Percentiles rank a stretch among this genome's conserved stretches.
Evolutionary conservation across 768 basidiomycete genomes (phyloP).

Genomic region (Tylopilus sp.): DNA sequence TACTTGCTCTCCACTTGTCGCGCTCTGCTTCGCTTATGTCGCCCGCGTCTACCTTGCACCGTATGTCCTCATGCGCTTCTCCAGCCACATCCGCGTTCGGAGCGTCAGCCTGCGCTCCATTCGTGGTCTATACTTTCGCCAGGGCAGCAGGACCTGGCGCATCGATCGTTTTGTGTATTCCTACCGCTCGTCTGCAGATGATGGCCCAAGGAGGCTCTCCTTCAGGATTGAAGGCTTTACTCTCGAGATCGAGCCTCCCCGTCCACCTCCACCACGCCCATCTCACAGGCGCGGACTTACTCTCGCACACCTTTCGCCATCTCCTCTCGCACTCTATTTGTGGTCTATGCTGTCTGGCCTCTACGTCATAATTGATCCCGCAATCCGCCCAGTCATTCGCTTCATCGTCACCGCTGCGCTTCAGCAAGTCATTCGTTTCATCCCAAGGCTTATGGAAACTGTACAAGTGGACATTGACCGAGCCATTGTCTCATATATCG

Average conservation of each 20-base stretch:
- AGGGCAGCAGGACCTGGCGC: slow-evolving; percentile 49
- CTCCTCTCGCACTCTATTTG: slow-evolving; percentile 32
- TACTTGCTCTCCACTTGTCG: slow-evolving; percentile 48
- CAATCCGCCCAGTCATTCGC: slow-evolving; percentile 59
- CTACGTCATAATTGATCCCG: slow-evolving; percentile 52
- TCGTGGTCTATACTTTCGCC: slow-evolving; percentile 67
- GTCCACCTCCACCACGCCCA: slow-evolving; percentile 16
- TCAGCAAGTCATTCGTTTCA: slow-evolving; percentile 56
- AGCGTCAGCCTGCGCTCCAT: slow-evolving; percentile 77
- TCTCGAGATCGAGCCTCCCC: slow-evolving; percentile 41
- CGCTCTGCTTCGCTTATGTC: slow-evolving; percentile 53
- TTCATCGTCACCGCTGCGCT: slow-evolving; percentile 50
- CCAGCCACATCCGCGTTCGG: slow-evolving; percentile 60
- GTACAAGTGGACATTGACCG: slow-evolving; percentile 65
- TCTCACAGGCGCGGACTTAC: slow-evolving; percentile 43
- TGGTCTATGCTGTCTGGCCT: slow-evolving; percentile 33
- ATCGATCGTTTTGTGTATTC: slow-evolving; percentile 65
- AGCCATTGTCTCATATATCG: slow-evolving; percentile 48
- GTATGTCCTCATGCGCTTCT: slow-evolving; percentile 55
- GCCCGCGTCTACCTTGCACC: slow-evolving; percentile 67
- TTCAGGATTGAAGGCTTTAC: slow-evolving; percentile 60
- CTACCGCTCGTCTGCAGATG: slow-evolving; percentile 49
- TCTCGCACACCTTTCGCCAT: slow-evolving; percentile 34
- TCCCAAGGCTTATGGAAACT: slow-evolving; percentile 66
- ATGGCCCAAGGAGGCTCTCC: slow-evolving; percentile 51